These are phyloP conservation scores for Luffa acutangula DNA, from an alignment of 306 rosid genomes.

Conservation along the genomic window DNA sequence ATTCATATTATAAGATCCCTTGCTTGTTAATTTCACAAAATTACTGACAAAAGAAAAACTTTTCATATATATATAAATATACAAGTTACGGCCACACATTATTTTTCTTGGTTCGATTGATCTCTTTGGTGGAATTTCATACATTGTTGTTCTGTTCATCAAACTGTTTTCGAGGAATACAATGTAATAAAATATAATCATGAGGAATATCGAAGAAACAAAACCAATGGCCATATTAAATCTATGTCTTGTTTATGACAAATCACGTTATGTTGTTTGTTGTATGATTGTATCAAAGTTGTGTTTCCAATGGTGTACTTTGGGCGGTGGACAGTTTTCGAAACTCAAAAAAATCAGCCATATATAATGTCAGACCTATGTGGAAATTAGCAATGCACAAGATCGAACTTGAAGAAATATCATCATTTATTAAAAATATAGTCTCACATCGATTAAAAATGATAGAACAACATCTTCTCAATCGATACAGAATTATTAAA, in stretches of 20 bases:
- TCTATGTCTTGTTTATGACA: not conserved
- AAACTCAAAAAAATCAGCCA: not conserved
- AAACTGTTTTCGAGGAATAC: not conserved
- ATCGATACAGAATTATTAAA: too few relatives aligned
- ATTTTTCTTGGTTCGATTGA: not conserved
- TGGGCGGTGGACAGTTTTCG: slow-evolving; percentile 2
- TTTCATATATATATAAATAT: not conserved
- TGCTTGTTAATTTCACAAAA: not conserved
- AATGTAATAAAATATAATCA: not conserved
- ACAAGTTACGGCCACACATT: not conserved
- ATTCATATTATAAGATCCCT: not conserved
- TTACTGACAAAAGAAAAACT: not conserved
- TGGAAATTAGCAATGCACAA: not conserved
- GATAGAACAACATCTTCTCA: too few relatives aligned
- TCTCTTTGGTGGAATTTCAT: not conserved
- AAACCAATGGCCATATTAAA: not conserved
- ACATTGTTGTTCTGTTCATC: not conserved
- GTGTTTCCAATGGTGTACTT: not conserved
- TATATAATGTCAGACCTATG: not conserved
- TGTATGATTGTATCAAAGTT: not conserved
- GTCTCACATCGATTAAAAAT: too few relatives aligned
- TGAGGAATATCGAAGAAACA: not conserved
- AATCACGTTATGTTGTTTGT: not conserved
- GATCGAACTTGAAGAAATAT: too few relatives aligned
- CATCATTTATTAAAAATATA: not conserved